Evolutionary conservation across 2,329 filamentous ascomycete species (phyloP).

Genomic region (Monilinia laxa): DNA sequence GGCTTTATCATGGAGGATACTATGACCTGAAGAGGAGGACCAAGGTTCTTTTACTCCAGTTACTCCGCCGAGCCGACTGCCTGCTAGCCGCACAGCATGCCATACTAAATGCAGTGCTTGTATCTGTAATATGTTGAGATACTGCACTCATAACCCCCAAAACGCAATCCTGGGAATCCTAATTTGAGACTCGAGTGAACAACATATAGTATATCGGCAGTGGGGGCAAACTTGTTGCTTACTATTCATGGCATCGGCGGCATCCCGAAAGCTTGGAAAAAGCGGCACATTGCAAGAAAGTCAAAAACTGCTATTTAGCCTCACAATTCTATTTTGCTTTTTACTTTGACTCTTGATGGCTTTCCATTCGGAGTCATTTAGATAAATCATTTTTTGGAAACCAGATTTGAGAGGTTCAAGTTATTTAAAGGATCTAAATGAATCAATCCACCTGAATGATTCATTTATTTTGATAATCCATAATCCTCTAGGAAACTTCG

Average conservation of each 20-base stretch:
- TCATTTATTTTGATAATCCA: neutral
- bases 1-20: no score
- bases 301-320: neutral
- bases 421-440: neutral
- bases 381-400: no score
- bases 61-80: neutral
- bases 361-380: no score
- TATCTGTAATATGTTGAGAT: neutral
- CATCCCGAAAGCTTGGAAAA: neutral
- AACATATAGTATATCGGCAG: neutral
- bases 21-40: neutral
- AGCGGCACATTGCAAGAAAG: neutral
- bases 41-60: neutral
- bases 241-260: neutral
- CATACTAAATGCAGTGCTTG: conserved; percentile 1
- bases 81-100: neutral
- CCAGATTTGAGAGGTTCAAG: no score
- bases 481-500: no score
- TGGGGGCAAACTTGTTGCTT: neutral
- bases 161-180: neutral
- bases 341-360: no score
- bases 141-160: neutral
- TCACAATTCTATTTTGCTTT: neutral
- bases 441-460: neutral
- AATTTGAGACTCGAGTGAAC: neutral